A percentile compares a stretch with the other conserved stretches of the same genome.
These are phyloP conservation scores for Penstemon eatonii DNA, from an alignment of 257 asterid genomes.

Conservation along the genomic window DNA sequence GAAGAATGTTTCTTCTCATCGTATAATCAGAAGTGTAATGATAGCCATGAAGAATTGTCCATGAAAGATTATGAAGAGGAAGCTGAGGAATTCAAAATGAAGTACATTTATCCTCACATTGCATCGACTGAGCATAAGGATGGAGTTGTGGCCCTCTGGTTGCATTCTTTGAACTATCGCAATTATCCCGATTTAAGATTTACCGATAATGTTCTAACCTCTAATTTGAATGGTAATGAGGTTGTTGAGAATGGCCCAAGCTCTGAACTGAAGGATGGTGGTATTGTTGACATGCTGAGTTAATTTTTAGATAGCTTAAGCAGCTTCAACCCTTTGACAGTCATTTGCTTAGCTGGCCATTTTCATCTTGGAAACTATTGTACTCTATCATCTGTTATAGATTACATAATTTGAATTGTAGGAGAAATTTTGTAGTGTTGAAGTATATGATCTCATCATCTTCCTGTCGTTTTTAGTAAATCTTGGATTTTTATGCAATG, in stretches of 20 bases:
- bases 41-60: constrained; percentile 78
- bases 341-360: no score
- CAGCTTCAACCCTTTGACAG: no score
- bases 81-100: constrained; percentile 84
- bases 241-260: constrained; percentile 15
- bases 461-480: no score
- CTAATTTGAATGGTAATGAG: neutral
- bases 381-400: no score
- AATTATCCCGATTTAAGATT: constrained; percentile 70
- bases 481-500: no score
- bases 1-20: constrained; percentile 94
- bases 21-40: constrained; percentile 72
- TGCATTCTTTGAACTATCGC: constrained; percentile 85
- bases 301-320: constrained; percentile 3
- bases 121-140: constrained; percentile 77
- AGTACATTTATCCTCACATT: constrained; percentile 71
- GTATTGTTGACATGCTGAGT: constrained; percentile 26
- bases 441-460: no score
- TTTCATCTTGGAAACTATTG: no score
- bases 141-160: constrained; percentile 73
- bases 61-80: constrained; percentile 63
- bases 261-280: constrained; percentile 16
- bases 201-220: no score
- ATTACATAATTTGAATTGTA: no score
- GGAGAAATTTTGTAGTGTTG: no score